Conservation (phyloP, 1,284 basidiomycete species). For the Entoloma clypeatum region DNA sequence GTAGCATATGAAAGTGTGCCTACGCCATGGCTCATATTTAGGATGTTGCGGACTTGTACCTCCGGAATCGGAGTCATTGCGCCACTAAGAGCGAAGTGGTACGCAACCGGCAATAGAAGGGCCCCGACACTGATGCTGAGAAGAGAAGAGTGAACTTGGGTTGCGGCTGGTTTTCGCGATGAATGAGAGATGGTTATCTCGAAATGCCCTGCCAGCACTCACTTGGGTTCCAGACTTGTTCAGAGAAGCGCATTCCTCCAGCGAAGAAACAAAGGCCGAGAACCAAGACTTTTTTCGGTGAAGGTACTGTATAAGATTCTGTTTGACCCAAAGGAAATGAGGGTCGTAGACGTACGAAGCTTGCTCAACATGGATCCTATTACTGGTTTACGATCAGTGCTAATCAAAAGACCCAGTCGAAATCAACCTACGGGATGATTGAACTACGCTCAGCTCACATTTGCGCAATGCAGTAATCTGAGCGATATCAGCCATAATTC, state of each 20-base stretch:
- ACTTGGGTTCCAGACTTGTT: slow-evolving; percentile 76
- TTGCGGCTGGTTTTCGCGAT: slow-evolving; percentile 49
- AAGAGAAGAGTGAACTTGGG: slow-evolving; percentile 78
- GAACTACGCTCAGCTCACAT: slow-evolving; percentile 83
- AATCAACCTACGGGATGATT: slow-evolving; percentile 60
- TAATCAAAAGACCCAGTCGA: neutral
- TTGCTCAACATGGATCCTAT: slow-evolving; percentile 80
- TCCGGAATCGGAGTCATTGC: slow-evolving; percentile 29
- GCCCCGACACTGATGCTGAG: slow-evolving; percentile 78
- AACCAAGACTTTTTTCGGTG: slow-evolving; percentile 48
- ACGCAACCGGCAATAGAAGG: slow-evolving; percentile 75
- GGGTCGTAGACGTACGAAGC: slow-evolving; percentile 63
- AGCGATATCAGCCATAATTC: neutral
- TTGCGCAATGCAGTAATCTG: slow-evolving; percentile 78
- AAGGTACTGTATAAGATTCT: slow-evolving; percentile 6
- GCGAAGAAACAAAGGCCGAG: slow-evolving; percentile 81
- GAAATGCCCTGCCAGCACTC: slow-evolving; percentile 22
- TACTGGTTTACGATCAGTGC: slow-evolving; percentile 39
- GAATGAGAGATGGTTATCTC: slow-evolving; percentile 4
- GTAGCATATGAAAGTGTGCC: slow-evolving; percentile 35
- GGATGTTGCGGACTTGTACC: slow-evolving; percentile 49
- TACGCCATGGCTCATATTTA: slow-evolving; percentile 84
- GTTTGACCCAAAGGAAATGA: neutral
- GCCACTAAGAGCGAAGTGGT: slow-evolving; percentile 59
- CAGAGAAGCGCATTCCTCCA: slow-evolving; percentile 72